Evolutionary conservation across 192 early-diverging fungal species (phyloP), one percentile per base, ranked within the genome.

Genomic region (Entophlyctis helioformis): DNA sequence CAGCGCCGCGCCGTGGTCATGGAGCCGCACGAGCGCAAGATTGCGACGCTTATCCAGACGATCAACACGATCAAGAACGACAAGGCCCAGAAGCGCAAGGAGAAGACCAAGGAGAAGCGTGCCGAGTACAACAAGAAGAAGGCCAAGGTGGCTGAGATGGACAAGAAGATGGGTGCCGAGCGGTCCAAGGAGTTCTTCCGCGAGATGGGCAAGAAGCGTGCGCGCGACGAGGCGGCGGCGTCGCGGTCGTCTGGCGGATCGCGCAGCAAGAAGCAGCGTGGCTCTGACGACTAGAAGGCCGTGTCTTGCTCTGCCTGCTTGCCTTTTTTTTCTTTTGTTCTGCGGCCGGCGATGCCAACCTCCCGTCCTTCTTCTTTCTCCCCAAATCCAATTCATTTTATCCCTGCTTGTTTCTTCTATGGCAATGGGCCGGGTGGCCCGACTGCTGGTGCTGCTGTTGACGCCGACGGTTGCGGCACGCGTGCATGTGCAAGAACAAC

Each of bases 21-120:
- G 53, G 89, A 96, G 57, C 80, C 88, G 24, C 78, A 89, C 53
- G 93, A 96, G 60, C 84, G 83, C 71, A 83, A 85, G 65, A 80
- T 94, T 29, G 76, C 77, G 23, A 72, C 68, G 11, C 51, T 98
- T 28, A 77, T 98, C 58, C 82, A 86, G 50, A 78, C 85, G 57
- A 75, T 98, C 50, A 80, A 86, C 46, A 89, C 87, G 22, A 67
- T 92, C 25, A 76, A 83, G 49, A 79, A 87, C 49, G 89, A 96
- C 44, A 92, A 94, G 71, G 63, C 69, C 15, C 66, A 62, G 34
- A 91, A 91, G 72, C 76, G 76, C 54, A 80, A 80, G 24, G 66
- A 73, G 43, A 72, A 64, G 57, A 60, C 57, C 24, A 50, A 54
- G 42, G 71, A 64, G 37, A 72, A 72, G 47, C 63, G 65, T 25